Evolutionary conservation across 192 early-diverging fungal species (phyloP), one percentile per base, ranked within the genome.

Genomic region (Jimgerdemannia flammicorona): DNA sequence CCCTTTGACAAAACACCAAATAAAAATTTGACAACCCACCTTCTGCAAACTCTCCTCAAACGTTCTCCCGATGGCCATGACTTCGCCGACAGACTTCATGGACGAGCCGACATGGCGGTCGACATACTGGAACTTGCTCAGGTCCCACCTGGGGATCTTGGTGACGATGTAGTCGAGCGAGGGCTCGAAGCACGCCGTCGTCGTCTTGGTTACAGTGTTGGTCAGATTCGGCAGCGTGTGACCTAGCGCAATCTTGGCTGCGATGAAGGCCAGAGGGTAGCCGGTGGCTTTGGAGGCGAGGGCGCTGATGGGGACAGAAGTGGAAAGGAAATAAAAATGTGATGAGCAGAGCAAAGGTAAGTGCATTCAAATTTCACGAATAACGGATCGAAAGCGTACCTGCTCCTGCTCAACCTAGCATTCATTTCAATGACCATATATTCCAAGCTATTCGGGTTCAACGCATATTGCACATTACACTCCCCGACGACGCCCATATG

Each of bases 131-230:
- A 99, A 99, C 84, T 99, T 99, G 70, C 80, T 87, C 70, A 99
- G 85, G 81, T 99, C 97, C 97, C 97, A 99, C 44, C 96, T 90
- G 75, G 97, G 97, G 78, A 99, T 97, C 89, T 99, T 99, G 72
- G 91, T 92, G 17, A 99, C 96, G 63, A 95, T 84, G 77, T 98
- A 99, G 84, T 99, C 97, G 44, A 99, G 81, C 59, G 92, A 94
- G 6, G 97, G 97, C 84, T 99, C 97, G 77, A 99, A 99, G 89
- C 94, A 95, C 43, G 97, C 97, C 44, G 92, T 96, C 17, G 97
- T 99, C 2, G 89, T 92, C 84, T 92, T 94, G 44, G 97, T 99
- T 39, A 98, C 96, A 72, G 88, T 85, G 81, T 99, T 99, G 72
- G 88, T 86, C 66, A 99, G 85, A 72, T 96, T 92, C 42, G 93